Percentiles rank a stretch among this genome's conserved stretches.
Evolutionary conservation across 306 rosid genomes (phyloP).

Genomic region (Castanopsis chinensis): DNA sequence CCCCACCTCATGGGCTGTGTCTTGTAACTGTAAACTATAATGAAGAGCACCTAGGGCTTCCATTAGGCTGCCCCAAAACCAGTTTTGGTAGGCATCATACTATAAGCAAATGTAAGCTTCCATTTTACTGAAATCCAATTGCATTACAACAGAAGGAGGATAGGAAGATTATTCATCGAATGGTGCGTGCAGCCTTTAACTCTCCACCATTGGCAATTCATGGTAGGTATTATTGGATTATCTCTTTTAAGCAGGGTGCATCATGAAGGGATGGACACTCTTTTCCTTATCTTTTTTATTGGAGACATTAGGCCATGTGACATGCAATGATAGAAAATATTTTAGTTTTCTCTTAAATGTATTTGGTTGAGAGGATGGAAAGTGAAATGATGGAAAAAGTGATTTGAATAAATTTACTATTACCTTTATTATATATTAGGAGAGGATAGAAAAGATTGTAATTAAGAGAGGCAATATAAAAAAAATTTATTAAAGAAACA

Average conservation of each 20-base stretch:
- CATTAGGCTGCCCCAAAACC: constrained; percentile 51
- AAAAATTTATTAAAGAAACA: no score
- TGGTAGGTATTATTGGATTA: not conserved
- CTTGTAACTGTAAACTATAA: constrained; percentile 66
- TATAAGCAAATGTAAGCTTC: constrained; percentile 77
- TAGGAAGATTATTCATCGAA: not conserved
- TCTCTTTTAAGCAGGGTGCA: not conserved
- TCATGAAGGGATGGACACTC: not conserved
- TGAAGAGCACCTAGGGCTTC: constrained; percentile 67
- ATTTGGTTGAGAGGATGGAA: no score
- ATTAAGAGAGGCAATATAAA: no score
- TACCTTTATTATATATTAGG: no score
- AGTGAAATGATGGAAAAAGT: no score
- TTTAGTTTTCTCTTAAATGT: no score
- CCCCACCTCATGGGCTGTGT: constrained; percentile 89
- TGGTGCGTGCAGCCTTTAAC: not conserved
- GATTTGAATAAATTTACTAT: no score
- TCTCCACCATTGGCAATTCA: not conserved
- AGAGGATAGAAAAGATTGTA: no score
- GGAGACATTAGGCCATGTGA: not conserved
- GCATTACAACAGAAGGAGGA: constrained; percentile 3
- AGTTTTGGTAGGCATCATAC: constrained; percentile 77
- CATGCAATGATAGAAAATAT: not conserved
- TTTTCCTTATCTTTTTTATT: not conserved
- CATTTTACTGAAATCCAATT: constrained; percentile 42